Evolutionary conservation across 148 eudicot species (phyloP), one percentile per base, ranked within the genome.

Genomic region (Fagopyrum tataricum): DNA sequence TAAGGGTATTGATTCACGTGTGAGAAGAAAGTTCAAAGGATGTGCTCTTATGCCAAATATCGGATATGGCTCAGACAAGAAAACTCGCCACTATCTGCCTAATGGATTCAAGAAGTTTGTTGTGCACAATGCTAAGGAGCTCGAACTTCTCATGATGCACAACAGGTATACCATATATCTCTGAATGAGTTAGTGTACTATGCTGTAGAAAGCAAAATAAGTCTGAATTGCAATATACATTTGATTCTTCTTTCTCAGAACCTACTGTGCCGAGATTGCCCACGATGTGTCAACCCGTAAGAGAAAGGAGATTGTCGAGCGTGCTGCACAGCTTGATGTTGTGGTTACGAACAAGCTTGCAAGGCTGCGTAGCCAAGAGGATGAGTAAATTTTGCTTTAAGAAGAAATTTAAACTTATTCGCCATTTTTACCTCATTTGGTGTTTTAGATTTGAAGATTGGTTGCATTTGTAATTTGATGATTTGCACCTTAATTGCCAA

Each of bases 31-130:
- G 76, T 78, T 78, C 71, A 77, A 77, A 47, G 84, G 84, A 74
- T 67, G 67, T 44, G 71, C 64, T 21, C 75, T 76, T 3, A 79
- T 79, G 79, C 82, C 82, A 13, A 79, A 79, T 68, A 79, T 79
- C 61, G 82, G 82, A 8, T 77, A 72, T 71, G 79, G 76, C 11
- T 77, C 79, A 44, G 79, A 77, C 76, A 77, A 71, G 78, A 79
- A 79, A 74, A 79, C 81, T 7, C 74, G 77, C 52, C 48, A 70
- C 39, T 70, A 43, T 31, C 85, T 86, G 26, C 90, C 90, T 0
- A 86, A 84, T 55, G 90, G 85, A 17, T 86, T 86, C 76, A 82
- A 87, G 83, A 84, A 86, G 76, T 86, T 84, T 72, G 81, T 84
- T 40, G 90, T 86, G n/a, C 82, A 86, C 84, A 84, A 84, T 64